A percentile compares a stretch with the other conserved stretches of the same genome.
These are phyloP conservation scores for Chalciporus sphaerocephalus DNA, from an alignment of 768 basidiomycete species.

Conservation along the genomic window DNA sequence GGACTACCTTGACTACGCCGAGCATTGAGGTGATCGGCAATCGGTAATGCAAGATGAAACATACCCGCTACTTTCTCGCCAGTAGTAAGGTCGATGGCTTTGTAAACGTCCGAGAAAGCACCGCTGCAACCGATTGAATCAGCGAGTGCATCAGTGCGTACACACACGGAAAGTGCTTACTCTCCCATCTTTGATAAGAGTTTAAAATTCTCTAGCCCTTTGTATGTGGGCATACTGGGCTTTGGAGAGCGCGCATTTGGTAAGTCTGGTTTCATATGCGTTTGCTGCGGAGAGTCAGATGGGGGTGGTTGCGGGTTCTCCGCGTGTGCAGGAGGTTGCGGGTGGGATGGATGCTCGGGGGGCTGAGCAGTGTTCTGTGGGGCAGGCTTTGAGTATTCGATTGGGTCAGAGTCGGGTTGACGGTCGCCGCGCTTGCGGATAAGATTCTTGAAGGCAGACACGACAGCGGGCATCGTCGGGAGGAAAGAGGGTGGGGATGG, in stretches of 20 bases:
- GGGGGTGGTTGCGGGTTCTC: conserved; percentile 34
- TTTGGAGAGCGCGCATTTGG: conserved; percentile 71
- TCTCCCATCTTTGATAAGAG: conserved; percentile 90
- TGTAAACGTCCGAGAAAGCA: conserved; percentile 99
- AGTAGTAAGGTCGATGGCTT: conserved; percentile 72
- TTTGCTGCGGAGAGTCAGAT: conserved; percentile 21
- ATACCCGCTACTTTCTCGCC: conserved; percentile 80
- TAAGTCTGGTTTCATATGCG: conserved; percentile 32
- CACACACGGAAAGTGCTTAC: conserved; percentile 44
- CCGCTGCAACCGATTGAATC: conserved; percentile 48
- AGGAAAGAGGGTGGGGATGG: neutral
- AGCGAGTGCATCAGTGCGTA: conserved; percentile 2
- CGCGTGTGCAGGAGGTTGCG: conserved; percentile 34
- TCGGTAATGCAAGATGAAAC: conserved; percentile 19
- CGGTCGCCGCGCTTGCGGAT: conserved; percentile 66
- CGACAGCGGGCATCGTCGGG: conserved; percentile 64
- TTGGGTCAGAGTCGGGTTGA: conserved; percentile 33
- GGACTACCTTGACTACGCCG: conserved; percentile 81
- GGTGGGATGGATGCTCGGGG: conserved; percentile 34
- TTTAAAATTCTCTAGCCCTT: conserved; percentile 76
- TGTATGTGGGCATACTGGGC: conserved; percentile 78
- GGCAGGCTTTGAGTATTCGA: conserved; percentile 15
- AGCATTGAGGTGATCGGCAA: conserved; percentile 6
- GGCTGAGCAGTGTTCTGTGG: conserved; percentile 29
- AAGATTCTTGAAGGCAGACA: conserved; percentile 88